Base-by-base conservation (phyloP, 768 basidiomycete species). In the Krasilnikovozyma curviuscula region DNA sequence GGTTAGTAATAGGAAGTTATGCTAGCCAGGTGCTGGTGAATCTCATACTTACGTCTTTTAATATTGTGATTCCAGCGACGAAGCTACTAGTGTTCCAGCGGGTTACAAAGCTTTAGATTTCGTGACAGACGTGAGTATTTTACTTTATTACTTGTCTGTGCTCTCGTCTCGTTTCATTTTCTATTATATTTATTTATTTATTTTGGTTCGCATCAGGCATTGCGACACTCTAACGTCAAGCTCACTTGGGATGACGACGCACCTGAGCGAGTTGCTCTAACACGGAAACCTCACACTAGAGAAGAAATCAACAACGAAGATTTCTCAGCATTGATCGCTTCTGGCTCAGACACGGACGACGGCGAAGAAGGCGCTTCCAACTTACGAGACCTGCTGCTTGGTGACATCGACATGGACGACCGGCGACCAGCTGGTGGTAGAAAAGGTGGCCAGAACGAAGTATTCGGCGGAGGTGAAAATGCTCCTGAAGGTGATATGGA, bases 231-330 rank as follows among this genome's bases (percentile, higher is more conserved):
- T 13, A 93, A 86, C 69, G 91, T 97, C 51, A 93, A 84, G 59
- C 73, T 97, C 28, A 93, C 89, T 5, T 98, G 93, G 93, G 93
- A 98, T 55, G 83, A 88, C 46, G 93, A 97, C 63, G 89, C 97
- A 56, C 79, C 83, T 0, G 81, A 88, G 58, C 79, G 91, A 33
- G 73, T 71, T 48, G 76, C 76, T 37, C 57, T 88, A 41, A 84
- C 88, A 1, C 76, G 86, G 39, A 79, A 86, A 19, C 69, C 70
- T 1, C 68, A 93, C 34, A 75, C 82, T 0, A 72, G 73, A 45
- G 78, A 85, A 59, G 85, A 95, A 61, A 79, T 97, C 24, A 88
- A 93, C 41, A 81, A 89, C 50, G 75, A 76, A 46, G 88, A 97
- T 59, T 95, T 91, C 70, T 75, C 71, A 44, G 80, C 77, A 23